Evolutionary conservation across 768 basidiomycete genomes (phyloP).

Genomic region (Atractiella rhizophila): DNA sequence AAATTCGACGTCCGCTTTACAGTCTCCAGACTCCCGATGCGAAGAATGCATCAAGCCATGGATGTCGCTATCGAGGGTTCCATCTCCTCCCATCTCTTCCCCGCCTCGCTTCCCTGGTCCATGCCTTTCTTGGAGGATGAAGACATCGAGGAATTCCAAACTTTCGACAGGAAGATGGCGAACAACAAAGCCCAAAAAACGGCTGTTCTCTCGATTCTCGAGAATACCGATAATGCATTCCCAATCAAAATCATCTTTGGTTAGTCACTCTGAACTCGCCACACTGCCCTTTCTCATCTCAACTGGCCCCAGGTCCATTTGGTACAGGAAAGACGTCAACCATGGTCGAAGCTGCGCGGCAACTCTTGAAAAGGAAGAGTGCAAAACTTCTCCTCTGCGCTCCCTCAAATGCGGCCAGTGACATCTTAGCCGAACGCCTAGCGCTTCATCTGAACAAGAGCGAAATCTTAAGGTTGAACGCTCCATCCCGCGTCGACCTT

Average conservation of each 20-base stretch:
- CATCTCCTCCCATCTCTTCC: background rate
- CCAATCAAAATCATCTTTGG: background rate
- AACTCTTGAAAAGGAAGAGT: background rate
- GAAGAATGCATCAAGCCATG: background rate
- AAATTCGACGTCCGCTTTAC: background rate
- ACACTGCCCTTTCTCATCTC: background rate
- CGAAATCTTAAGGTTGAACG: background rate
- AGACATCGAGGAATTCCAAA: background rate
- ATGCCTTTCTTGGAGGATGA: too few relatives aligned
- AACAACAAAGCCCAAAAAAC: background rate
- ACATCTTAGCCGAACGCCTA: background rate
- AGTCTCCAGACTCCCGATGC: background rate
- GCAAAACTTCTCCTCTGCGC: background rate
- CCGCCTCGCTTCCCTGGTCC: too few relatives aligned
- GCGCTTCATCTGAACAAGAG: background rate
- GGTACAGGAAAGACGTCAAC: too few relatives aligned
- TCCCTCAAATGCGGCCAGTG: background rate
- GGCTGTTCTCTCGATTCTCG: background rate
- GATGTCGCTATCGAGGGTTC: background rate
- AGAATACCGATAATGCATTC: background rate
- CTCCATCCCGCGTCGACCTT: background rate
- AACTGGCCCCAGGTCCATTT: background rate
- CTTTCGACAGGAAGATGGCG: background rate
- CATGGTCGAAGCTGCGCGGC: background rate
- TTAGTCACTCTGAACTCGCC: background rate